Conservation (phyloP, 495 filamentous ascomycete genomes). For the Aspergillus nanangensis region DNA sequence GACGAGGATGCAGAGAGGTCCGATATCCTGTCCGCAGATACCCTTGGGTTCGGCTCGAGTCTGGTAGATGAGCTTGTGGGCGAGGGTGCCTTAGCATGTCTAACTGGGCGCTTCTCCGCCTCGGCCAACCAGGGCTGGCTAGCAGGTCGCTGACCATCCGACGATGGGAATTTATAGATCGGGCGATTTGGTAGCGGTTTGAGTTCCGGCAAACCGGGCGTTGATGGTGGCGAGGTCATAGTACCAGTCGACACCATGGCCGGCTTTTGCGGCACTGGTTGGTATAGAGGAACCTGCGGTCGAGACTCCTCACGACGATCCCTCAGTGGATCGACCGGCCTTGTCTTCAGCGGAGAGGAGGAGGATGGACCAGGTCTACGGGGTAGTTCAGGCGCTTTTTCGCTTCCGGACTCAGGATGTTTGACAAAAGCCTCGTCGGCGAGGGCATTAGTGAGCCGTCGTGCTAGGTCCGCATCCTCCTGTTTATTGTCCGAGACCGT, state of each 20-base stretch:
- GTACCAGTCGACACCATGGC: conserved; percentile 89
- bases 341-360: conserved; percentile 21
- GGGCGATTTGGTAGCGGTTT: conserved; percentile 43
- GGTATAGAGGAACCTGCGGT: conserved; percentile 43
- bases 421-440: conserved; percentile 84
- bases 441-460: conserved; percentile 74
- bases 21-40: conserved; percentile 39
- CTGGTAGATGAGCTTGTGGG: conserved; percentile 25
- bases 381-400: conserved; percentile 15
- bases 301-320: conserved; percentile 19
- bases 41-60: conserved; percentile 47
- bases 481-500: conserved; percentile 42
- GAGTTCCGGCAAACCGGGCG: conserved; percentile 44
- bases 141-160: conserved; percentile 51
- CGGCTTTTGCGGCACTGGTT: conserved; percentile 56
- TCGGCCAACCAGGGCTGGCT: conserved; percentile 46
- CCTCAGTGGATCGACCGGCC: conserved; percentile 11
- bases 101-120: conserved; percentile 14
- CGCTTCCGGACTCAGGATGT: conserved; percentile 30
- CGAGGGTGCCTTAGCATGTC: conserved; percentile 26
- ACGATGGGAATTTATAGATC: conserved; percentile 59
- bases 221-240: conserved; percentile 77
- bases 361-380: conserved; percentile 24
- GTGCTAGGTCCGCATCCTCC: conserved; percentile 59
- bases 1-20: conserved; percentile 62